A percentile compares a stretch with the other conserved stretches of the same genome.
Conservation (phyloP, 306 rosid species). For the Parietaria judaica region DNA sequence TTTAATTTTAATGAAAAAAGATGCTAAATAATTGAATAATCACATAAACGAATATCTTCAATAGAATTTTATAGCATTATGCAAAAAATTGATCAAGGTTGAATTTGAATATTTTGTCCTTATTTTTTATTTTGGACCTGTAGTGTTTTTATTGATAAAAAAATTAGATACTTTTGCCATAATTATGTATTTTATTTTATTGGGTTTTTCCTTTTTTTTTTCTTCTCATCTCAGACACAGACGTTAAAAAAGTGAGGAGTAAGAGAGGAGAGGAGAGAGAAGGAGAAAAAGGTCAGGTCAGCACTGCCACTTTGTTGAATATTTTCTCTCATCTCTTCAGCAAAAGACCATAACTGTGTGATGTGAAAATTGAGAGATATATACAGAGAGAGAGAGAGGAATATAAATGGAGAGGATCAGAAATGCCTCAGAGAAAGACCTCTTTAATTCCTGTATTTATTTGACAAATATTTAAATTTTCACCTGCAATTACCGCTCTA, state of each 20-base stretch:
- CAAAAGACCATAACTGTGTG: slow-evolving; percentile 25
- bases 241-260: background rate
- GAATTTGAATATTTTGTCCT: no score
- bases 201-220: slow-evolving; percentile 11
- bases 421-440: slow-evolving; percentile 12
- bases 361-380: slow-evolving; percentile 33
- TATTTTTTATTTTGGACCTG: no score
- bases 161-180: no score
- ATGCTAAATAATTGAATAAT: no score
- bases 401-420: slow-evolving; percentile 11
- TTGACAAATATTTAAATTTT: slow-evolving; percentile 14
- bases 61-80: no score
- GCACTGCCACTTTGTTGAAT: background rate
- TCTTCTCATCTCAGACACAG: background rate
- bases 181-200: background rate
- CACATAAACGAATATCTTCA: no score
- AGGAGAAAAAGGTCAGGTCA: background rate
- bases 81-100: no score
- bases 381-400: slow-evolving; percentile 11
- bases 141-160: no score
- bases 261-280: slow-evolving; percentile 13
- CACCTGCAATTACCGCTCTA: background rate
- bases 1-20: no score
- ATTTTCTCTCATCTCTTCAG: background rate
- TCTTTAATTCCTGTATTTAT: slow-evolving; percentile 1